These are phyloP conservation scores for Echeveria elegans DNA, from an alignment of 164 flowering plant species.

Conservation along the genomic window DNA sequence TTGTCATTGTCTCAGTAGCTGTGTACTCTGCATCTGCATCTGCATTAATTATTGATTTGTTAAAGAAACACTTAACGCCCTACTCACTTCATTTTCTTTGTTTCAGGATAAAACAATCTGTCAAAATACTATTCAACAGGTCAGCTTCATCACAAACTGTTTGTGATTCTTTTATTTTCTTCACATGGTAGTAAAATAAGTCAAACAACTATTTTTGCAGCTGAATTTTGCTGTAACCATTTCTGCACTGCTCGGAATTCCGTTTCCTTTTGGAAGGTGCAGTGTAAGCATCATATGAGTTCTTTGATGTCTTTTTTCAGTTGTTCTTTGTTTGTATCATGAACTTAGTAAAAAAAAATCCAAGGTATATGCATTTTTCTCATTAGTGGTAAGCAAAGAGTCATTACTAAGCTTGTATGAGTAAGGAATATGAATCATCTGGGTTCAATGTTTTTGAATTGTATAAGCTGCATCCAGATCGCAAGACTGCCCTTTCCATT, in stretches of 20 bases:
- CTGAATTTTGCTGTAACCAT: conserved; percentile 95
- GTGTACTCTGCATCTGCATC: neutral
- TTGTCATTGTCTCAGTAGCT: neutral
- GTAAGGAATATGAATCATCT: neutral
- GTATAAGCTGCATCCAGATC: too few species aligned
- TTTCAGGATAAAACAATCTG: conserved; percentile 58
- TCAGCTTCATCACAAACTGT: conserved; percentile 16
- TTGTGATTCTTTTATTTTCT: neutral
- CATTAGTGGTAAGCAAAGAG: neutral
- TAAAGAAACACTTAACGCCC: neutral
- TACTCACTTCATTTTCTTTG: neutral
- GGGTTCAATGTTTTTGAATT: neutral
- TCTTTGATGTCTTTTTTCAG: neutral
- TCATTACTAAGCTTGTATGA: neutral
- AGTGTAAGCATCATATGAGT: conserved; percentile 36
- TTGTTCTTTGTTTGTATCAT: neutral
- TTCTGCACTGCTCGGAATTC: conserved; percentile 81
- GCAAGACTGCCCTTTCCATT: neutral
- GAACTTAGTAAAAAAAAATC: neutral
- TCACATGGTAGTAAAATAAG: neutral
- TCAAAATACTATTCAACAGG: conserved; percentile 74
- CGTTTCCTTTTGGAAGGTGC: conserved; percentile 99
- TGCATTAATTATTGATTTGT: neutral
- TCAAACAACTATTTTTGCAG: conserved; percentile 36
- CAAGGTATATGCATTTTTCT: neutral